phyloP scores from a whole-genome alignment of 129 eudicot species.

The Pulicaria dysenterica region DNA sequence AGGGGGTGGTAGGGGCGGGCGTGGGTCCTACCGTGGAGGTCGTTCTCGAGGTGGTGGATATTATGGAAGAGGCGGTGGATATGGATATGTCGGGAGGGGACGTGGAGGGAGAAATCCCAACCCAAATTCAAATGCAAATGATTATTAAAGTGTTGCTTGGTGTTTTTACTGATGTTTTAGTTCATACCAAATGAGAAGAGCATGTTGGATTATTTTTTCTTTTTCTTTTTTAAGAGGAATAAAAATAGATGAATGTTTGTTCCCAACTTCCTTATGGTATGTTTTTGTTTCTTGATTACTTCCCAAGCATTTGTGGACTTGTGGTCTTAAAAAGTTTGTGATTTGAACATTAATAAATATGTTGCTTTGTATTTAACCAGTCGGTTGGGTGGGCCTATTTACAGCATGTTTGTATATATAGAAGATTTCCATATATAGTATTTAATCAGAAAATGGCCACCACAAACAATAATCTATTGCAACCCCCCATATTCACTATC shows the following conservation, averaged over 20 bases:
- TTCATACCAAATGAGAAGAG: conserved; percentile 28
- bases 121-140: conserved; percentile 16
- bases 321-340: conserved; percentile 15
- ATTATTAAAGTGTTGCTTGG: conserved; percentile 19
- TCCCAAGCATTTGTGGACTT: conserved; percentile 6
- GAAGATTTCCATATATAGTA: no score
- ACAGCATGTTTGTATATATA: no score
- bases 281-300: conserved; percentile 12
- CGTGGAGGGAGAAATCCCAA: conserved; percentile 58
- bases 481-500: no score
- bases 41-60: conserved; percentile 48
- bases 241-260: conserved; percentile 21
- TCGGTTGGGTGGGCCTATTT: no score
- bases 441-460: no score
- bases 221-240: background rate
- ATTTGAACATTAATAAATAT: background rate
- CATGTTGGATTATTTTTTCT: conserved; percentile 1
- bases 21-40: conserved; percentile 77
- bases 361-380: background rate
- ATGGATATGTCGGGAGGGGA: conserved; percentile 73
- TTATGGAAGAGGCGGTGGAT: conserved; percentile 53
- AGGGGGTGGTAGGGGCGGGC: conserved; percentile 85
- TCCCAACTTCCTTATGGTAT: conserved; percentile 16
- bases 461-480: no score
- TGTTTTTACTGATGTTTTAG: conserved; percentile 6